Percentiles rank a stretch among this genome's conserved stretches.
These are phyloP conservation scores for Mariannaea sp. DNA, from an alignment of 2,329 filamentous ascomycete species.

Conservation along the genomic window DNA sequence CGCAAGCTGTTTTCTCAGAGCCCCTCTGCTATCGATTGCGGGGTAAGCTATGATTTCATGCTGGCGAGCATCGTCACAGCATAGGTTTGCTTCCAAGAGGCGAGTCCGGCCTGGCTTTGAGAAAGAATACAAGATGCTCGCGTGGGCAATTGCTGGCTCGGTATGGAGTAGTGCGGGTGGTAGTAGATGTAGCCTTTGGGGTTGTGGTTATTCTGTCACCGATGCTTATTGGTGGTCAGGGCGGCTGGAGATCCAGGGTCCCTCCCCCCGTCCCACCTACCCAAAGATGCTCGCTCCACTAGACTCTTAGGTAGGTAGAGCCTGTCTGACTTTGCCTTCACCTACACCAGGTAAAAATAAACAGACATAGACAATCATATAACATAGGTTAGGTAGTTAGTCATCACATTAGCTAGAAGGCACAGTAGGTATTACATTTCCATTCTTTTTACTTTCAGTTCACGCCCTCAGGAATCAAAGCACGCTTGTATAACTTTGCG, in stretches of 20 bases:
- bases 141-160: conserved; percentile 16
- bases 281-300: no score
- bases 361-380: no score
- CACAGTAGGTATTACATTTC: no score
- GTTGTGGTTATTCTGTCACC: conserved; percentile 18
- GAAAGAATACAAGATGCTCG: conserved; percentile 11
- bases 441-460: no score
- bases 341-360: no score
- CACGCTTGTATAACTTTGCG: no score
- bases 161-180: conserved; percentile 17
- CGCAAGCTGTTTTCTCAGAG: conserved; percentile 26
- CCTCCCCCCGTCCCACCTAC: conserved; percentile 11
- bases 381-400: no score
- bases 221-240: conserved; percentile 32
- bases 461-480: no score
- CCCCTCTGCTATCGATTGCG: conserved; percentile 32
- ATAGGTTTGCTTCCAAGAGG: conserved; percentile 4
- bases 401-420: no score
- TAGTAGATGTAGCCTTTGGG: conserved; percentile 25
- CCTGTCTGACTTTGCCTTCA: no score
- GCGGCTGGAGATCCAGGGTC: conserved; percentile 19
- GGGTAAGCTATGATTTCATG: conserved; percentile 22
- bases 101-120: conserved; percentile 3
- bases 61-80: conserved; percentile 19
- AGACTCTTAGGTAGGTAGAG: no score